Percentiles rank a stretch among this genome's conserved stretches.
These are phyloP conservation scores for Leucocoprinus leucothites DNA, from an alignment of 768 basidiomycete genomes.

Conservation along the genomic window DNA sequence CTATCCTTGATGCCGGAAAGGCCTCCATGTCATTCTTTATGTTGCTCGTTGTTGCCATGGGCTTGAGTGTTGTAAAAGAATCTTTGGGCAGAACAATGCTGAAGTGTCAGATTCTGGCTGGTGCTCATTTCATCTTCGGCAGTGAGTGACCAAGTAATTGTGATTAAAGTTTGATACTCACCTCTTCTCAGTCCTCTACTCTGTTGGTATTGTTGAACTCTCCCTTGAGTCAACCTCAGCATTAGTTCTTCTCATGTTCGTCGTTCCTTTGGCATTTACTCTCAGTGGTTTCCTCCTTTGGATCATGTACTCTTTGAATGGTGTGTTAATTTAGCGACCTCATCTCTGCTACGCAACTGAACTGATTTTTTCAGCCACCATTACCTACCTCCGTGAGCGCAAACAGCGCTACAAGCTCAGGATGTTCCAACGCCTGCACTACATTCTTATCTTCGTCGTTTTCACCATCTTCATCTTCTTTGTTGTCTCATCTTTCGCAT, in stretches of 20 bases:
- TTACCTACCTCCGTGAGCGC: conserved; percentile 77
- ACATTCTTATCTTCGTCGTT: conserved; percentile 80
- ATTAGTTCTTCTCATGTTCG: conserved; percentile 79
- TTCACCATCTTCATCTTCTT: conserved; percentile 86
- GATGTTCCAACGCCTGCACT: conserved; percentile 88
- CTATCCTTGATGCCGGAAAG: conserved; percentile 92
- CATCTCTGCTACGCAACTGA: background rate
- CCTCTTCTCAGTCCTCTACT: conserved; percentile 68
- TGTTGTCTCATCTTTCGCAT: conserved; percentile 85
- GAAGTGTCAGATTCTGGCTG: conserved; percentile 76
- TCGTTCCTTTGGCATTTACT: conserved; percentile 92
- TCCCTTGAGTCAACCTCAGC: conserved; percentile 89
- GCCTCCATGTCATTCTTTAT: conserved; percentile 96
- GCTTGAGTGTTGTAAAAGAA: conserved; percentile 89
- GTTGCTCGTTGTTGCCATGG: conserved; percentile 88
- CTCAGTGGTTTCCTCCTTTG: conserved; percentile 95
- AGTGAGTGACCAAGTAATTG: conserved; percentile 50
- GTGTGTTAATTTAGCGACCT: conserved; percentile 37
- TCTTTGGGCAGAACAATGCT: conserved; percentile 83
- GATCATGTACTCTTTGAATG: conserved; percentile 90
- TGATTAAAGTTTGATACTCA: conserved; percentile 2
- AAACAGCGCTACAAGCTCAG: conserved; percentile 83
- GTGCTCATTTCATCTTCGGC: conserved; percentile 89
- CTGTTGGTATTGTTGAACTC: conserved; percentile 91
- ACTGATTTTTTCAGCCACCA: conserved; percentile 59